Percentiles rank a stretch among this genome's conserved stretches.
phyloP scores from a whole-genome alignment of 352 stramenopile species.

The Phytophthora chlamydospora region DNA sequence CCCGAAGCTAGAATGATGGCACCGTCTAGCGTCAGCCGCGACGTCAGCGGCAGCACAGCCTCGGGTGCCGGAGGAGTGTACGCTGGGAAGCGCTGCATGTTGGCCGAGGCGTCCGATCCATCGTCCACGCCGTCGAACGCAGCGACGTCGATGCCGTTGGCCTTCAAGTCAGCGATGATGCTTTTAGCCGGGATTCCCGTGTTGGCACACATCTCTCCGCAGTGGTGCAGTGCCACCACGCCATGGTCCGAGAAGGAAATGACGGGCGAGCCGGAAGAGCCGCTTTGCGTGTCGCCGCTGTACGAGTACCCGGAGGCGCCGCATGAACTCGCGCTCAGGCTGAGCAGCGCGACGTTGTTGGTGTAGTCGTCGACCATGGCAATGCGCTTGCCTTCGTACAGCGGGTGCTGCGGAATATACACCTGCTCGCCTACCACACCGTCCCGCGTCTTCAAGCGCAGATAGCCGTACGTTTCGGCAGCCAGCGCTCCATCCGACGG shows the following conservation, averaged over 20 bases:
- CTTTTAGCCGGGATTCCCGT: conserved; percentile 51
- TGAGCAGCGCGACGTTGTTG: conserved; percentile 45
- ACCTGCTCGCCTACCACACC: conserved; percentile 44
- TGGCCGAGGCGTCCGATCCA: conserved; percentile 15
- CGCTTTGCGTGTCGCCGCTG: conserved; percentile 67
- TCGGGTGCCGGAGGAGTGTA: conserved; percentile 40
- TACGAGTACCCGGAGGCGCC: conserved; percentile 52
- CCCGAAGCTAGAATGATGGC: conserved; percentile 40
- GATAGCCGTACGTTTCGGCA: conserved; percentile 59
- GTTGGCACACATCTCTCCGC: conserved; percentile 64
- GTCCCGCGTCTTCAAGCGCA: conserved; percentile 48
- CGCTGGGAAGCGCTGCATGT: conserved; percentile 43
- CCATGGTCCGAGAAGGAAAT: conserved; percentile 55
- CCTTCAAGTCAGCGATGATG: conserved; percentile 53
- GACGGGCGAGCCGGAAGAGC: conserved; percentile 68
- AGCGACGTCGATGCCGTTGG: conserved; percentile 33
- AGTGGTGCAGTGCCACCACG: conserved; percentile 76
- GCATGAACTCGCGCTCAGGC: conserved; percentile 43
- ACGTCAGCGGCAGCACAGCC: conserved; percentile 14
- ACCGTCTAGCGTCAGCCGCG: conserved; percentile 30
- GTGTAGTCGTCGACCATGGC: conserved; percentile 55
- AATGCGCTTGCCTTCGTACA: conserved; percentile 57
- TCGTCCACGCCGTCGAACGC: conserved; percentile 51
- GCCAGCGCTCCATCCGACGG: conserved; percentile 36
- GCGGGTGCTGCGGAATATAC: conserved; percentile 63